Percentiles rank a stretch among this genome's conserved stretches.
Conservation (phyloP, 805 yeast genomes). For the Ogataea glucozyma region DNA sequence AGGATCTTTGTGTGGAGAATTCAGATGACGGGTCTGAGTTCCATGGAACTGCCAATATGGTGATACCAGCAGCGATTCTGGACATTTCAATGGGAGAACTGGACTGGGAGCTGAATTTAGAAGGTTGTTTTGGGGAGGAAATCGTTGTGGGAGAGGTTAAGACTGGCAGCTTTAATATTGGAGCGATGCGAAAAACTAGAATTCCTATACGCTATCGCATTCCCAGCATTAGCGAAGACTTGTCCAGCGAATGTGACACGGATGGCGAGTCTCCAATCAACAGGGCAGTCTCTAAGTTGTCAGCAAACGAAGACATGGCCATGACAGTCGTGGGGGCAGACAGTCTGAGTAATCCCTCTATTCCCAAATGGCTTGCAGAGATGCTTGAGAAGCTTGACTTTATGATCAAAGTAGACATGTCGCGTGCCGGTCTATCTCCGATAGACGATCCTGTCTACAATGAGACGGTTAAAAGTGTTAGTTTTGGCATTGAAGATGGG, state of each 20-base stretch:
- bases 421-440: neutral
- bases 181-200: neutral
- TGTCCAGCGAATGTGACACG: conserved; percentile 11
- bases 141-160: neutral
- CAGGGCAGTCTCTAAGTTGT: neutral
- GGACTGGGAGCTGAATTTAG: conserved; percentile 1
- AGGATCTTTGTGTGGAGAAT: neutral
- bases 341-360: too few species aligned
- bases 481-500: conserved; percentile 10
- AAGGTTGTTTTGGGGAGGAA: conserved; percentile 2
- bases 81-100: neutral
- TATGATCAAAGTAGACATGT: neutral
- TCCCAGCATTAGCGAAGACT: conserved; percentile 10
- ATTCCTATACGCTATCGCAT: conserved; percentile 9
- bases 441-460: conserved; percentile 6
- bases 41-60: neutral
- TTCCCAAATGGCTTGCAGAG: conserved; percentile 13
- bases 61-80: neutral
- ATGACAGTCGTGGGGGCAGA: too few species aligned
- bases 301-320: neutral
- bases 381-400: conserved; percentile 9
- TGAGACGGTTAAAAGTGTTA: conserved; percentile 6
- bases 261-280: conserved; percentile 14
- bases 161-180: neutral
- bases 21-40: conserved; percentile 3